A percentile compares a stretch with the other conserved stretches of the same genome.
These are phyloP conservation scores for Calonectria honghensis DNA, from an alignment of 2,329 filamentous ascomycete genomes.

Conservation along the genomic window DNA sequence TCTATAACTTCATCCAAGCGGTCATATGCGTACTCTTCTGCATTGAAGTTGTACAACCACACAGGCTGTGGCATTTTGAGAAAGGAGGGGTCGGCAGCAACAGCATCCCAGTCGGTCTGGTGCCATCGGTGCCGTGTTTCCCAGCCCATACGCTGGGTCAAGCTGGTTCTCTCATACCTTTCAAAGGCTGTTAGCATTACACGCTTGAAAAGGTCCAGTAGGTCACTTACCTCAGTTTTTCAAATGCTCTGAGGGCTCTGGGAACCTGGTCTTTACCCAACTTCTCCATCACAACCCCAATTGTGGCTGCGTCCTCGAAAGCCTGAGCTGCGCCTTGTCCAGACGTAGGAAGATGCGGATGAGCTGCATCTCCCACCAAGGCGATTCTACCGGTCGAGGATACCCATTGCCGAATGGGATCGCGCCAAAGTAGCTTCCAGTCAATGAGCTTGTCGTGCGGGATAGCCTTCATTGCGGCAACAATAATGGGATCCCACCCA, in stretches of 20 bases:
- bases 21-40: neutral
- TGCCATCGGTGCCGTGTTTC: constrained; percentile 26
- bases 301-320: constrained; percentile 29
- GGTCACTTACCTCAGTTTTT: constrained; percentile 17
- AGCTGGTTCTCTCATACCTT: constrained; percentile 29
- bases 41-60: constrained; percentile 19
- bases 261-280: neutral
- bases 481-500: constrained; percentile 21
- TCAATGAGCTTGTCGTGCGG: constrained; percentile 26
- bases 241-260: constrained; percentile 1
- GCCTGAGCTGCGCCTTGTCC: constrained; percentile 31
- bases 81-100: neutral
- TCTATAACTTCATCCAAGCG: neutral
- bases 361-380: constrained; percentile 17
- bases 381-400: neutral
- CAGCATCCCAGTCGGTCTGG: constrained; percentile 24
- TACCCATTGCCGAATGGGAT: constrained; percentile 33
- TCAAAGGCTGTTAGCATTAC: neutral
- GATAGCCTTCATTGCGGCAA: constrained; percentile 15
- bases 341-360: constrained; percentile 23
- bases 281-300: neutral
- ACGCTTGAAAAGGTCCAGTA: neutral
- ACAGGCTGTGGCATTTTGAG: constrained; percentile 17
- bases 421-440: constrained; percentile 28
- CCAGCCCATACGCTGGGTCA: constrained; percentile 31